These are phyloP conservation scores for Pleurotus citrinopileatus DNA, from an alignment of 768 basidiomycete species.

Conservation along the genomic window DNA sequence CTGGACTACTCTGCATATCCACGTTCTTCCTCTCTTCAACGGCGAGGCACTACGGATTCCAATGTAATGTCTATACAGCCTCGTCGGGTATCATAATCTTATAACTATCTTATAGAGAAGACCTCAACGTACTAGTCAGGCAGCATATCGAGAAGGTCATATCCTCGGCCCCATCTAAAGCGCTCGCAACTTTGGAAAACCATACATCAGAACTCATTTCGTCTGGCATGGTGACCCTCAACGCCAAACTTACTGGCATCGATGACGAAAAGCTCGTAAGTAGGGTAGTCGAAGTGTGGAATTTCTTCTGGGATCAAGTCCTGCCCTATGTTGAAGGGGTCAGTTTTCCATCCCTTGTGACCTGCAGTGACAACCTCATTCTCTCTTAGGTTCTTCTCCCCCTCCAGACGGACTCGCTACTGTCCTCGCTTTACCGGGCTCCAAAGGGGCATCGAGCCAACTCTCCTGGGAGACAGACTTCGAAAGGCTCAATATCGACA, in stretches of 20 bases:
- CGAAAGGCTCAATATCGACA: slow-evolving; percentile 38
- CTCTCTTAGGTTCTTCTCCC: slow-evolving; percentile 51
- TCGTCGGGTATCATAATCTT: not conserved
- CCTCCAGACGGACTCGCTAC: slow-evolving; percentile 41
- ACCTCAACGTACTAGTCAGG: slow-evolving; percentile 79
- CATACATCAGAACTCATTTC: slow-evolving; percentile 84
- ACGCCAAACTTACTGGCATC: slow-evolving; percentile 72
- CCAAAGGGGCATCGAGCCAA: slow-evolving; percentile 54
- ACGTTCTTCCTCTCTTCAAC: slow-evolving; percentile 89
- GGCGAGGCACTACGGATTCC: slow-evolving; percentile 82
- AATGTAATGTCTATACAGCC: slow-evolving; percentile 49
- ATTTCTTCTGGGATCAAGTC: slow-evolving; percentile 90
- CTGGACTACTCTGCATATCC: slow-evolving; percentile 82
- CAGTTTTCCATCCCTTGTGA: slow-evolving; percentile 24
- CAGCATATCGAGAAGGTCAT: slow-evolving; percentile 75
- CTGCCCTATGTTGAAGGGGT: slow-evolving; percentile 88
- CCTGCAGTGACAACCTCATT: not conserved
- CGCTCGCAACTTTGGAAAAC: slow-evolving; percentile 67
- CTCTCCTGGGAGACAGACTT: slow-evolving; percentile 47
- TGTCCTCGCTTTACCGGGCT: slow-evolving; percentile 67
- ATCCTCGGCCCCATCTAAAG: slow-evolving; percentile 70
- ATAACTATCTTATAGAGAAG: slow-evolving; percentile 55
- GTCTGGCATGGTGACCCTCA: slow-evolving; percentile 89
- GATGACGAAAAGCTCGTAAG: slow-evolving; percentile 78
- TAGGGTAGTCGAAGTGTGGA: slow-evolving; percentile 86